Conservation (phyloP, 1,139 yeast genomes). For the Debaryomyces subglobosus region DNA sequence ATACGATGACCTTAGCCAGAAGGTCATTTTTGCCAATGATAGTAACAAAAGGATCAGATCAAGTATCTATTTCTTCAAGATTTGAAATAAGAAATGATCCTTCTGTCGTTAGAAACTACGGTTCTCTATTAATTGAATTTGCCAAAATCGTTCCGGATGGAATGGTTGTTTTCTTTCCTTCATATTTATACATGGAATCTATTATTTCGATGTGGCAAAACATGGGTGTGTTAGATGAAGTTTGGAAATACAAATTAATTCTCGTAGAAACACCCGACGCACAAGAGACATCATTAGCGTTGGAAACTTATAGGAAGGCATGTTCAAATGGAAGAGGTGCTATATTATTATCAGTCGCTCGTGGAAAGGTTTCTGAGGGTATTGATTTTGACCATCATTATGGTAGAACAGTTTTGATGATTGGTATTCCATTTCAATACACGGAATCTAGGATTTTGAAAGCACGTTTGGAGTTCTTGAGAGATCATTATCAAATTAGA, state of each 20-base stretch:
- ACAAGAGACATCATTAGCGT: constrained; percentile 93
- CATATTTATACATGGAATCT: constrained; percentile 95
- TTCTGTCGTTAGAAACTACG: constrained; percentile 94
- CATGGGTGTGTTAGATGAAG: constrained; percentile 97
- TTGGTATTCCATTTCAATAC: constrained; percentile 98
- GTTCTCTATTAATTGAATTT: constrained; percentile 87
- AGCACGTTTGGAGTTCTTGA: constrained; percentile 88
- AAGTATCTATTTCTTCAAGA: constrained; percentile 92
- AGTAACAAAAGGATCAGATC: constrained; percentile 97
- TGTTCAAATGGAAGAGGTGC: constrained; percentile 99
- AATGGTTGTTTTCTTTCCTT: constrained; percentile 95
- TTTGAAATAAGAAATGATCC: constrained; percentile 98
- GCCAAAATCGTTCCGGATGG: constrained; percentile 98
- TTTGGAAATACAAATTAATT: constrained; percentile 94
- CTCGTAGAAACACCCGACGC: constrained; percentile 99
- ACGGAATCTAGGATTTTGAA: constrained; percentile 95
- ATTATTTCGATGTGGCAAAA: constrained; percentile 98
- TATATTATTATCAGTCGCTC: constrained; percentile 91
- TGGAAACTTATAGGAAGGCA: constrained; percentile 94
- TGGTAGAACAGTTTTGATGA: constrained; percentile 97
- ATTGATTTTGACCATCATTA: constrained; percentile 98
- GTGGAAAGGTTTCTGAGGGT: constrained; percentile 98
- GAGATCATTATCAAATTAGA: constrained; percentile 89
- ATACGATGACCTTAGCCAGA: constrained; percentile 92
- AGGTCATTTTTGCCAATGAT: constrained; percentile 93